A percentile compares a stretch with the other conserved stretches of the same genome.
Evolutionary conservation across 2,329 filamentous ascomycete species (phyloP).

Genomic region (Aspergillus pseudonomiae): DNA sequence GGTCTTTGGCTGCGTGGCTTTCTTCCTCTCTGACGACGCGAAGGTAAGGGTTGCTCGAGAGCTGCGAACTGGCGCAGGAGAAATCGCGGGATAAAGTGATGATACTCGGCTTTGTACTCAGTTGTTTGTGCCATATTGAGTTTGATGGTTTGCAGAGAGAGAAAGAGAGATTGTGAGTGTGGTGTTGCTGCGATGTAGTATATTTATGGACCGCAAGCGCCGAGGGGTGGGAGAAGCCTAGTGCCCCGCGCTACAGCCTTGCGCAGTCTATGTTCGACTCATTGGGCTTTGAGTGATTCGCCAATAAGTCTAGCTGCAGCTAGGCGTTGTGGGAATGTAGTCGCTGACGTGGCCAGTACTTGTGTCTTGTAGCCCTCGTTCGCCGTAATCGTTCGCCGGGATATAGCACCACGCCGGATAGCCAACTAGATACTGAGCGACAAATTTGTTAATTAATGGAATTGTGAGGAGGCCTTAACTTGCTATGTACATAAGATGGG

Average conservation of each 20-base stretch:
- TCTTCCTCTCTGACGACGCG: not conserved
- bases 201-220: not conserved
- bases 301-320: not conserved
- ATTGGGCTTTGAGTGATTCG: not conserved
- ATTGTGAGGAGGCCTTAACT: not conserved
- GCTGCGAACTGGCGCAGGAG: conserved; percentile 38
- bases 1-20: not conserved
- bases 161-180: not conserved
- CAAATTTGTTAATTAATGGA: not conserved
- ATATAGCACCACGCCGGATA: not conserved
- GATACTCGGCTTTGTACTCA: conserved; percentile 26
- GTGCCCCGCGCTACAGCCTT: not conserved
- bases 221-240: not conserved
- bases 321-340: not conserved
- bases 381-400: not conserved
- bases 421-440: not conserved
- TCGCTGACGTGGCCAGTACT: not conserved
- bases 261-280: not conserved
- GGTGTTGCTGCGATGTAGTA: not conserved
- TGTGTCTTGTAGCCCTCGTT: not conserved
- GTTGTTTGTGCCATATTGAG: not conserved
- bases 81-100: conserved; percentile 42
- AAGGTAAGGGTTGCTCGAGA: conserved; percentile 11
- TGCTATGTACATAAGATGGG: not conserved
- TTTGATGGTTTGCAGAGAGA: no score